These are phyloP conservation scores for Plasmodium reichenowi DNA, from an alignment of 169 alveolate species.

Conservation along the genomic window DNA sequence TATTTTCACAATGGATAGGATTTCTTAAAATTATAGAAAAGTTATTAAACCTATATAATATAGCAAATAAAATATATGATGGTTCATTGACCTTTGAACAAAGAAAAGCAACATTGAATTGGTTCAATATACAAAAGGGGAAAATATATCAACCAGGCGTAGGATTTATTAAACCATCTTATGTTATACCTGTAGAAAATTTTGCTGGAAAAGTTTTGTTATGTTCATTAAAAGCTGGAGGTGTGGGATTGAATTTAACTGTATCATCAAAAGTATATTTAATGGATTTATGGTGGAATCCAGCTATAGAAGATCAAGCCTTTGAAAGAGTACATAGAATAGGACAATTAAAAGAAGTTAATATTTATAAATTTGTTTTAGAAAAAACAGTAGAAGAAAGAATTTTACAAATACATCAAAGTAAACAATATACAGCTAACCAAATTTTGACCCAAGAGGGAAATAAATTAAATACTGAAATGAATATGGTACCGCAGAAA, in stretches of 20 bases:
- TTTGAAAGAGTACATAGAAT: slow-evolving; percentile 95
- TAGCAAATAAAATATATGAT: slow-evolving; percentile 67
- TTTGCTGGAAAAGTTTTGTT: slow-evolving; percentile 82
- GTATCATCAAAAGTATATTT: slow-evolving; percentile 87
- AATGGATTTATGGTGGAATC: slow-evolving; percentile 94
- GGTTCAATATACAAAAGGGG: slow-evolving; percentile 75
- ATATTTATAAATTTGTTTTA: slow-evolving; percentile 87
- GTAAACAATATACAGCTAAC: slow-evolving; percentile 77
- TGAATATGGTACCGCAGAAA: slow-evolving; percentile 54
- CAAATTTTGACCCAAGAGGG: slow-evolving; percentile 62
- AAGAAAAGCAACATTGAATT: slow-evolving; percentile 40
- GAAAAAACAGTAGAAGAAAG: slow-evolving; percentile 89
- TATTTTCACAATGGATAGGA: slow-evolving; percentile 78
- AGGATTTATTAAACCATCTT: slow-evolving; percentile 33
- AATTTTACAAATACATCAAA: slow-evolving; percentile 85
- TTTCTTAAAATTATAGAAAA: slow-evolving; percentile 67
- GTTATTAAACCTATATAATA: slow-evolving; percentile 49
- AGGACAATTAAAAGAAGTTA: slow-evolving; percentile 92
- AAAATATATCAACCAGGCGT: slow-evolving; percentile 67
- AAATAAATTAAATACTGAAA: slow-evolving; percentile 47
- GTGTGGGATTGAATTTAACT: slow-evolving; percentile 91
- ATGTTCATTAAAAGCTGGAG: slow-evolving; percentile 91
- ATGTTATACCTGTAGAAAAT: slow-evolving; percentile 63
- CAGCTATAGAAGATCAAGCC: slow-evolving; percentile 94
- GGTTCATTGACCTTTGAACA: slow-evolving; percentile 69